Base-by-base conservation (phyloP, 371 early-diverging fungal genomes). In the Syncephalastrum racemosum region DNA sequence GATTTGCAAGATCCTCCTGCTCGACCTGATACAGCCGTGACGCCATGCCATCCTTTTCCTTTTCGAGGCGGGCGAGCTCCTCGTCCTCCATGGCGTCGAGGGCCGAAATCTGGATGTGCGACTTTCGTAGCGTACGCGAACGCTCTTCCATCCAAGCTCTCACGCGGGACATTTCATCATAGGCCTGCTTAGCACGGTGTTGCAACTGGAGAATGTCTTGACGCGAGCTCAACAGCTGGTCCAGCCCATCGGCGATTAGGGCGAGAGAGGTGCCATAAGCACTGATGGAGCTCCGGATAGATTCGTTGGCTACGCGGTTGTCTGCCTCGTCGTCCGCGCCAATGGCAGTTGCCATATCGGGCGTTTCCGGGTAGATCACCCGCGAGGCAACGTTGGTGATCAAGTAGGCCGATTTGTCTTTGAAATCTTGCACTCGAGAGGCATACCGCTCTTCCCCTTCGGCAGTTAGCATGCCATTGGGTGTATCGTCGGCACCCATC, bases 61-160 rank as follows among this genome's bases (percentile, higher is more conserved):
- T 79, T 62, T 79, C 80, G 12, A 79, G 44, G 4, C 70, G 69
- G 13, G 56, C 42, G 6, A 76, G 45, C 18, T 68, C 64, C 1
- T 55, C 56, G 12, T 60, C 54, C 7, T 53, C 45, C 19, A 52
- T 46, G 8, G 54, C 58, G 3, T 27, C 19, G 14, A 39, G 53
- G 18, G n/a, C 18, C 6, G 15, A 19, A 10, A 45, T 44, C 42
- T 68, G 64, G 10, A 71, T 46, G 1, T 53, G 46, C 4, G 66
- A 23, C 31, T 68, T 63, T 24, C 44, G 51, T 27, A 77, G n/a
- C 1, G 58, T 47, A 18, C 65, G 62, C 31, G 58, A 54, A 10
- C 70, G 60, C 18, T 80, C 77, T 16, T 70, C 60, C 63, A 82
- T 71, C 80, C 79, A 80, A 4, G 53, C 52, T 20, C 53, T 68